These are phyloP conservation scores for Psilocybe sp. DNA, from an alignment of 768 basidiomycete genomes.

Conservation along the genomic window DNA sequence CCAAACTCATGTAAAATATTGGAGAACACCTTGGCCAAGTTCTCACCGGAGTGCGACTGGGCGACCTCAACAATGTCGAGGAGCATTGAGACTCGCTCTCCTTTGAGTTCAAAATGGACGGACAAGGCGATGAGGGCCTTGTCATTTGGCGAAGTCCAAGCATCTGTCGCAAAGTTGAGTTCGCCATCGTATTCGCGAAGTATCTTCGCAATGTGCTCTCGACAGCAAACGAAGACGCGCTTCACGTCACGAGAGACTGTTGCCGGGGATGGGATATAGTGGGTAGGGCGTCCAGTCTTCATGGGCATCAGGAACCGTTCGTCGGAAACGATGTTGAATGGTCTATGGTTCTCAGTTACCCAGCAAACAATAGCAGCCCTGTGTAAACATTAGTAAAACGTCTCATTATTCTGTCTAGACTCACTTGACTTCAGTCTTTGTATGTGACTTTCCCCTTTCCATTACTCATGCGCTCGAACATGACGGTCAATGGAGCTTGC, in stretches of 20 bases:
- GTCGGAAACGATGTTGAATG: conserved; percentile 13
- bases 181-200: conserved; percentile 7
- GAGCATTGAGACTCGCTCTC: conserved; percentile 21
- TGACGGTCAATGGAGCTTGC: conserved; percentile 20
- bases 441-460: conserved; percentile 27
- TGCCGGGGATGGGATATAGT: conserved; percentile 5
- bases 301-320: conserved; percentile 8
- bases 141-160: conserved; percentile 37
- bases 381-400: conserved; percentile 1
- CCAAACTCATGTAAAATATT: conserved; percentile 29
- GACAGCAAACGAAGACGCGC: conserved; percentile 1
- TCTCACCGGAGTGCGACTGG: conserved; percentile 28
- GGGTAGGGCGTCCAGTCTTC: conserved; percentile 8
- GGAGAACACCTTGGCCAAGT: conserved; percentile 30
- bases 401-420: conserved; percentile 2
- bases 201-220: conserved; percentile 8
- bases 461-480: conserved; percentile 24
- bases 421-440: conserved; percentile 19
- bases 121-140: conserved; percentile 26
- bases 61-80: no score
- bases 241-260: conserved; percentile 9
- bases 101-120: conserved; percentile 30
- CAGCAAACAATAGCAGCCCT: conserved; percentile 28
- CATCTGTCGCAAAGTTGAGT: conserved; percentile 24
- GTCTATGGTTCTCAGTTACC: conserved; percentile 9